Base-by-base conservation (phyloP, 73 alveolate species). In the Paramecium caudatum region DNA sequence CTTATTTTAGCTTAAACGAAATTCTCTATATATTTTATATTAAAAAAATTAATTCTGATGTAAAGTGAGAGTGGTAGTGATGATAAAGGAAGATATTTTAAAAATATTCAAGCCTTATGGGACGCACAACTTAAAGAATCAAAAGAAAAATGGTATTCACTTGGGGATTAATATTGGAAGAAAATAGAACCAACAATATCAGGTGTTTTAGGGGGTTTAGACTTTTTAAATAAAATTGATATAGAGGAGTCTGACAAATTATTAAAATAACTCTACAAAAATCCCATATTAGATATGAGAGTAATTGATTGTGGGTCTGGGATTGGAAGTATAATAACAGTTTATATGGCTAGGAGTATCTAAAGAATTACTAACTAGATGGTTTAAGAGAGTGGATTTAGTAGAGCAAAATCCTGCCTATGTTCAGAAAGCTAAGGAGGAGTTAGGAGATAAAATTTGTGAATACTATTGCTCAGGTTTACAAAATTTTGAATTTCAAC, bases 261-360 rank as follows among this genome's bases (percentile, higher is more conserved):
- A 82, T 50, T 94, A 10, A 82, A 46, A 25, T 46, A 61, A 27
- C 82, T 91, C 10, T 82, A 47, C 23, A 90, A 82, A 23, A 87
- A 16, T 13, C 90, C 69, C 68, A 61, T 90, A 2, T 92, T 90
- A 36, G 87, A 82, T 21, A 45, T 15, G 23, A 78, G 94, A 48
- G 98, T 94, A 6, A 32, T 94, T 1, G 98, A 94, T 49, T 92
- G 96, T 90, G 98, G 96, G 0, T 95, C 95, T 25, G 98, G 98
- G 21, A 94, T 94, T 30, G 98, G 98, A 39, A 81, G 98, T 82
- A 92, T 32, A 10, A 0, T 13, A 27, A 19, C 7, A 19, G 21
- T 41, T 19, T 0, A n/a, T 10, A 19, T 36, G 13, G 19, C 6
- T 41, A 74, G 88, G 88, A 43, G 47, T 94, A 6, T 82, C 98